phyloP scores from a whole-genome alignment of 2,329 filamentous ascomycete genomes.

The Emmonsiellopsis sp. region DNA sequence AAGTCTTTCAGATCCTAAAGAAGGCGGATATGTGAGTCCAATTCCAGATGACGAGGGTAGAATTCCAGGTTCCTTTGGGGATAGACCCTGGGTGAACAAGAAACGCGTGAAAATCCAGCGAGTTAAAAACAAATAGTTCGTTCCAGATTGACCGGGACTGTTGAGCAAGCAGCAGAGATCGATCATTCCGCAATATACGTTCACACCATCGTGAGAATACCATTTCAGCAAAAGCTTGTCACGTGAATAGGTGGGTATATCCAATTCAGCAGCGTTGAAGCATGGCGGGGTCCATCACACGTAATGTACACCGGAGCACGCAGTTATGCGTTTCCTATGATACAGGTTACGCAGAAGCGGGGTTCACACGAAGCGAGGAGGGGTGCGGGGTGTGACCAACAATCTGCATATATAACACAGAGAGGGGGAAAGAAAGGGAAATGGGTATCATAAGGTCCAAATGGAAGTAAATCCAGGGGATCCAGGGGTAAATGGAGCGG shows the following conservation, averaged over 20 bases:
- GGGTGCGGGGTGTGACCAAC: background rate
- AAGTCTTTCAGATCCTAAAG: constrained; percentile 99
- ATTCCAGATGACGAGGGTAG: constrained; percentile 33
- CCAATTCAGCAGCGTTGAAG: background rate
- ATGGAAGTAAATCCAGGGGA: constrained; percentile 9
- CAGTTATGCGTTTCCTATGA: background rate
- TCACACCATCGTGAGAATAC: background rate
- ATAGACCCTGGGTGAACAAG: background rate
- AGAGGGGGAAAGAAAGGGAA: background rate
- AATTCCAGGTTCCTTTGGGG: background rate
- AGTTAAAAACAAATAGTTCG: constrained; percentile 11
- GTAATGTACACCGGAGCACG: background rate
- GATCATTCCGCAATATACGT: background rate
- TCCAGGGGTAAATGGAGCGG: constrained; percentile 23
- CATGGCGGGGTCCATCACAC: background rate
- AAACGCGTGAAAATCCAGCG: background rate
- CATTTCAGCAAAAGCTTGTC: background rate
- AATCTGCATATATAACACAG: background rate
- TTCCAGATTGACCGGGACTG: background rate
- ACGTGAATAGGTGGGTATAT: background rate
- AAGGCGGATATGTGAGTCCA: constrained; percentile 69
- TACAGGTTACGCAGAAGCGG: background rate
- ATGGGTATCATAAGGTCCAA: background rate
- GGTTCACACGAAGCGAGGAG: constrained; percentile 1
- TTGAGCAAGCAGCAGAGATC: background rate